These are phyloP conservation scores for Emericellopsis atlantica DNA, from an alignment of 2,329 filamentous ascomycete genomes.

Conservation along the genomic window DNA sequence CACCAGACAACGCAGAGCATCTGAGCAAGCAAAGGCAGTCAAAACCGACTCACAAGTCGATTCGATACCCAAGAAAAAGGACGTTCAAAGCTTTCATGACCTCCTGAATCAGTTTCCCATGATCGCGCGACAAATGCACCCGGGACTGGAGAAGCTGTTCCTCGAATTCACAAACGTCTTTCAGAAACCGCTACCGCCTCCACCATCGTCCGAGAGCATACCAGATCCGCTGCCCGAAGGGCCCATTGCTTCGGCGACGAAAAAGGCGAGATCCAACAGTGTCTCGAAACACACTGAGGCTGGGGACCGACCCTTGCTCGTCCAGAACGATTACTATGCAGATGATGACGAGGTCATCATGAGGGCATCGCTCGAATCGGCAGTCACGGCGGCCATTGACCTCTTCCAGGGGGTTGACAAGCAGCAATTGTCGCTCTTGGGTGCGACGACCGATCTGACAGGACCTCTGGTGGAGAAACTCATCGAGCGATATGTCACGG, in stretches of 20 bases:
- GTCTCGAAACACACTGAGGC: slow-evolving; percentile 20
- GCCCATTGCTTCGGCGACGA: slow-evolving; percentile 41
- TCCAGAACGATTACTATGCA: slow-evolving; percentile 56
- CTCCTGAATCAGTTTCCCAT: slow-evolving; percentile 84
- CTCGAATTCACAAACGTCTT: slow-evolving; percentile 79
- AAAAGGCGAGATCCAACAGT: slow-evolving; percentile 41
- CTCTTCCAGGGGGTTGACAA: slow-evolving; percentile 94
- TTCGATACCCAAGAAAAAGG: slow-evolving; percentile 56
- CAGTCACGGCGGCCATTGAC: slow-evolving; percentile 87
- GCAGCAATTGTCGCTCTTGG: slow-evolving; percentile 81
- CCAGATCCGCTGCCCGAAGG: slow-evolving; percentile 46
- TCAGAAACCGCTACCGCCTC: slow-evolving; percentile 70
- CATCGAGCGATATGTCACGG: slow-evolving; percentile 88
- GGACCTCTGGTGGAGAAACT: slow-evolving; percentile 84
- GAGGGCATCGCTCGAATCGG: slow-evolving; percentile 78
- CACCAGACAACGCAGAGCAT: slow-evolving; percentile 23
- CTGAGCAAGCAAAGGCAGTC: slow-evolving; percentile 21
- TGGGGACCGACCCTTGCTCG: slow-evolving; percentile 25
- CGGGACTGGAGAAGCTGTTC: slow-evolving; percentile 78
- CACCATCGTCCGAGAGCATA: slow-evolving; percentile 48
- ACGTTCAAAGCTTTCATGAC: slow-evolving; percentile 82
- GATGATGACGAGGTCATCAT: slow-evolving; percentile 89
- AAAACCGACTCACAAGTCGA: slow-evolving; percentile 27
- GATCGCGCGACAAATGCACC: slow-evolving; percentile 93
- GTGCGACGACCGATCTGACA: slow-evolving; percentile 85